Evolutionary conservation across 1,284 basidiomycete genomes (phyloP).

Genomic region (Fistulinella cinereoalba): DNA sequence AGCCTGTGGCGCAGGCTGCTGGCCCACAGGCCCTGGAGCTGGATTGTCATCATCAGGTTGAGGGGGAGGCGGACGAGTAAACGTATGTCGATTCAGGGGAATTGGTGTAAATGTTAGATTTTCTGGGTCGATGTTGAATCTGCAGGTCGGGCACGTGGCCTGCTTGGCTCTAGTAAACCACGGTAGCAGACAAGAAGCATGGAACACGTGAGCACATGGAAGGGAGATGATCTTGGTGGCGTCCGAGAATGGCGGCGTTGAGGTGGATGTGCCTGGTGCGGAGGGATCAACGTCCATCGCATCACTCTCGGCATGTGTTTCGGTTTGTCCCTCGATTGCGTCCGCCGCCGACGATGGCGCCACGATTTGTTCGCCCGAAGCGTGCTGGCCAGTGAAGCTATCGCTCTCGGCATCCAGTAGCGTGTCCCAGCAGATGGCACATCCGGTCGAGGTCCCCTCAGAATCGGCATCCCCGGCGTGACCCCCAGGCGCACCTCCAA

Average conservation of each 20-base stretch:
- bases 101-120: conserved; percentile 58
- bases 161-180: conserved; percentile 76
- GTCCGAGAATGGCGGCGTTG: conserved; percentile 13
- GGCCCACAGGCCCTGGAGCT: background rate
- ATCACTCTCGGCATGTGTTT: conserved; percentile 2
- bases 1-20: background rate
- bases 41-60: conserved; percentile 6
- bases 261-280: conserved; percentile 1
- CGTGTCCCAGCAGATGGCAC: conserved; percentile 74
- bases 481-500: conserved; percentile 44
- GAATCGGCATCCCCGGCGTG: conserved; percentile 38
- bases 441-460: conserved; percentile 41
- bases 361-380: conserved; percentile 16
- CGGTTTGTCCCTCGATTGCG: conserved; percentile 4
- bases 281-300: conserved; percentile 23
- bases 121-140: conserved; percentile 77
- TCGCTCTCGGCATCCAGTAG: conserved; percentile 53
- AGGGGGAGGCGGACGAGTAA: conserved; percentile 11
- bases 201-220: conserved; percentile 77
- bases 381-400: conserved; percentile 31
- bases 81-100: conserved; percentile 17
- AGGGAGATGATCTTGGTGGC: conserved; percentile 49
- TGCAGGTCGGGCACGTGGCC: conserved; percentile 77
- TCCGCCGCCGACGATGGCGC: conserved; percentile 14
- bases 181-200: conserved; percentile 68